Evolutionary conservation across 768 basidiomycete genomes (phyloP).

Genomic region (Russula ochroleuca): DNA sequence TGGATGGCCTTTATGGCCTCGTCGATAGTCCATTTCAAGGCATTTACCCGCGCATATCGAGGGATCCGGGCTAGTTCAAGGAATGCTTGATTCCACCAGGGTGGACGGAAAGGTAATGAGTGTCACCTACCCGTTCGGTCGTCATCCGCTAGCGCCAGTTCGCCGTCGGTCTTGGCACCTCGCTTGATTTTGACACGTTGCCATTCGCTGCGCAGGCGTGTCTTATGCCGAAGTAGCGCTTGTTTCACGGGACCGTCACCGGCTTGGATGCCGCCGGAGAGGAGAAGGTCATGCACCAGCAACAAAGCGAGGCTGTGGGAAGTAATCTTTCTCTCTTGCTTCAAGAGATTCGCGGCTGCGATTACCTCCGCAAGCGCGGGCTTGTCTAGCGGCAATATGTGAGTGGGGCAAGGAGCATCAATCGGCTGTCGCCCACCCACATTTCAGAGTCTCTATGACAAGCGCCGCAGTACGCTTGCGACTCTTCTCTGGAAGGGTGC

Average conservation of each 20-base stretch:
- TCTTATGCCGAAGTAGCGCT: constrained; percentile 83
- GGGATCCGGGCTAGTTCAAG: constrained; percentile 57
- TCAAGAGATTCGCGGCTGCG: constrained; percentile 58
- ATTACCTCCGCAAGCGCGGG: constrained; percentile 69
- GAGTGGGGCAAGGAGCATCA: background rate
- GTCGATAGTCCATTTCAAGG: constrained; percentile 58
- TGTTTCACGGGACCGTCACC: constrained; percentile 89
- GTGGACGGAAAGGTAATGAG: background rate
- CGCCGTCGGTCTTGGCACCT: constrained; percentile 58
- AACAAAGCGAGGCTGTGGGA: constrained; percentile 75
- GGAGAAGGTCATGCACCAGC: constrained; percentile 85
- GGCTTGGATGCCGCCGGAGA: constrained; percentile 82
- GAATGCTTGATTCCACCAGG: constrained; percentile 8
- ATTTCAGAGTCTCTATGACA: constrained; percentile 94
- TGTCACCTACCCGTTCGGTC: constrained; percentile 53
- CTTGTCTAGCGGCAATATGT: constrained; percentile 54
- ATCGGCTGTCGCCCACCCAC: constrained; percentile 39
- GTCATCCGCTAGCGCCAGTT: constrained; percentile 60
- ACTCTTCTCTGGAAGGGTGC: constrained; percentile 65
- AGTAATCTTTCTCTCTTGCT: constrained; percentile 72
- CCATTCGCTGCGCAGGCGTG: constrained; percentile 81
- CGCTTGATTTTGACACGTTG: constrained; percentile 77
- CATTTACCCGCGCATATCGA: constrained; percentile 83
- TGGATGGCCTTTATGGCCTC: constrained; percentile 58
- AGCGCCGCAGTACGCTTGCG: constrained; percentile 79